Base-by-base conservation (phyloP, 345 rosid species). In the Psidium guajava region DNA sequence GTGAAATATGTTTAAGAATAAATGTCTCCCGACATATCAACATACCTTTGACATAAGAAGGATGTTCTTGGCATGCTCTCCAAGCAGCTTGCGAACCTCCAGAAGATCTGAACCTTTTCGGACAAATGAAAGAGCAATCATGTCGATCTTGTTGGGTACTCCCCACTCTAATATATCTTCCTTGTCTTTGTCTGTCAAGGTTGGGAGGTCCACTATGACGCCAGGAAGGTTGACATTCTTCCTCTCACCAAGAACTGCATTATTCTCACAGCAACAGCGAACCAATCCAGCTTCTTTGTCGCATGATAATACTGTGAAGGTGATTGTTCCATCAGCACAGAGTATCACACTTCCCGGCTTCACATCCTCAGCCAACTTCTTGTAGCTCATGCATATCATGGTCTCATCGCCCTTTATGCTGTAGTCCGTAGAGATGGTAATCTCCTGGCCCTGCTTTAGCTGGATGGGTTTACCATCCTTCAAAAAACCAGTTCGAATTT, bases 201-300 rank as follows among this genome's bases (percentile, higher is more conserved):
- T 97, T 15, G 98, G 99, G 54, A 97, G 98, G 86, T 94, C 99
- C 87, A 97, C 99, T 36, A 96, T 90, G n/a, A 97, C 99, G 73
- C 99, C 98, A 1, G 99, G 99, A 85, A 97, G 99, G 92, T 97
- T 96, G 52, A 95, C 99, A 28, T 97, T 97, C 90, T 97, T 97
- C 90, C 98, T 94, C 94, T 97, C 98, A 36, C 99, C 98, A 55
- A 97, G 98, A 90, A 95, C 89, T 2, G 99, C 98, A 85, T 94
- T 88, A 88, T 97, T 97, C 93, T 97, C 99, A 54, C 98, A 97
- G 3, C 94, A 91, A 85, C 98, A 96, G 84, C 84, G 90, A 80
- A 97, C 99, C 86, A 95, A 88, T 3, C 98, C 99, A 0, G 91
- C 92, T 87, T 89, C 84, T 69, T 22, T 88, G 90, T 97, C 94